These are phyloP conservation scores for Hymenoscyphus repandus DNA, from an alignment of 2,329 filamentous ascomycete genomes.

Conservation along the genomic window DNA sequence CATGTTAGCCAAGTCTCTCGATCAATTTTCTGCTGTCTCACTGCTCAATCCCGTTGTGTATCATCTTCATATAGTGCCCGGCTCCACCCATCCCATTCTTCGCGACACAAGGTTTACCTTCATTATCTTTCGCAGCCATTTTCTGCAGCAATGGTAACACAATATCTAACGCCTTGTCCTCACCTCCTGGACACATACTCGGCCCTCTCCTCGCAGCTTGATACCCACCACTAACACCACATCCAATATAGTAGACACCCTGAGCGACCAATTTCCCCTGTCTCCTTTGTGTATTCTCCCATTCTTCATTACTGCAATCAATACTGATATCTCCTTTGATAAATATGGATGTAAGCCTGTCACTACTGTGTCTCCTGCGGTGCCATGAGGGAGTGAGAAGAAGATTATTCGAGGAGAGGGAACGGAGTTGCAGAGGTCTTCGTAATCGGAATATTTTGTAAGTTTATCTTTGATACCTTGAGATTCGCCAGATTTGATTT, in stretches of 20 bases:
- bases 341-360: constrained; percentile 41
- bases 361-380: constrained; percentile 35
- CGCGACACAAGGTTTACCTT: constrained; percentile 55
- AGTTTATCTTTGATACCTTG: constrained; percentile 26
- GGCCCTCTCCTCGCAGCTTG: constrained; percentile 61
- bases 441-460: constrained; percentile 38
- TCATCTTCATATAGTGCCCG: constrained; percentile 72
- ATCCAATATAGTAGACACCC: constrained; percentile 61
- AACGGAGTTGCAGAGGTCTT: constrained; percentile 44
- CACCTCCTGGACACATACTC: constrained; percentile 62
- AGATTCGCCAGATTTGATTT: constrained; percentile 33
- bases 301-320: constrained; percentile 65
- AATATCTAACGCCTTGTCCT: constrained; percentile 49
- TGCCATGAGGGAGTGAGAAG: constrained; percentile 47
- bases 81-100: constrained; percentile 56
- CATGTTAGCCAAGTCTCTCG: background rate
- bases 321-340: constrained; percentile 60
- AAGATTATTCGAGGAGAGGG: constrained; percentile 44
- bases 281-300: constrained; percentile 56
- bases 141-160: constrained; percentile 56
- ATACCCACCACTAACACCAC: constrained; percentile 65
- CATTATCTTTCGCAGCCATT: constrained; percentile 56
- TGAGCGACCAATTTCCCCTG: constrained; percentile 51
- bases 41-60: constrained; percentile 70
- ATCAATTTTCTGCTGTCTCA: too few relatives aligned